A percentile compares a stretch with the other conserved stretches of the same genome.
Conservation (phyloP, 192 early-diverging fungal species). For the Rhizoclosmatium sp. region DNA sequence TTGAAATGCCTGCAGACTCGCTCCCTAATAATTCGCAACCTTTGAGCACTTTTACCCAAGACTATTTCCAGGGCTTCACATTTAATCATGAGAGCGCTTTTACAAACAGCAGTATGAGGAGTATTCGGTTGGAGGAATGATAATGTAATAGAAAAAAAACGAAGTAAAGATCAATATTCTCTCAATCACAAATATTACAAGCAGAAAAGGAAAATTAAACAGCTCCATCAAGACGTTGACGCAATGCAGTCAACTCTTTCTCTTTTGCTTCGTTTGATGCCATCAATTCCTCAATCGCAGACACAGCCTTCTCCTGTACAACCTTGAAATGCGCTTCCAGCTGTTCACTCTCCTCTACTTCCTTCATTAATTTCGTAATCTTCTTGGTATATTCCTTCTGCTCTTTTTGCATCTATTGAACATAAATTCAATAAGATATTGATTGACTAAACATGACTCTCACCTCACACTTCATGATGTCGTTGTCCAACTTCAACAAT, state of each 20-base stretch:
- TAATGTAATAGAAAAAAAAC: no score
- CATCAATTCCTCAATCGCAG: not conserved
- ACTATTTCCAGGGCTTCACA: constrained; percentile 60
- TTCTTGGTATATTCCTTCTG: not conserved
- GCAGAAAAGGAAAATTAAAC: no score
- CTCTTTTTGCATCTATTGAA: constrained; percentile 3
- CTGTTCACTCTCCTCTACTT: not conserved
- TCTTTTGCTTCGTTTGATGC: constrained; percentile 6
- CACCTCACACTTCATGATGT: constrained; percentile 11
- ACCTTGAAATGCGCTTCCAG: not conserved
- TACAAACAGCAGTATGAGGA: constrained; percentile 19
- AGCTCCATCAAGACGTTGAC: no score
- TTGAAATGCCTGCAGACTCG: constrained; percentile 56
- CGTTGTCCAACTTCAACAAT: constrained; percentile 8
- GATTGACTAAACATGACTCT: not conserved
- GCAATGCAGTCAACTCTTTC: not conserved
- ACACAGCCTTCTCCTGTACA: not conserved
- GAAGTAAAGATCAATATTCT: no score
- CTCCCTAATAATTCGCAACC: constrained; percentile 49
- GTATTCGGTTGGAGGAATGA: constrained; percentile 20
- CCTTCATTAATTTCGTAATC: not conserved
- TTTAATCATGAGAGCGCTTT: constrained; percentile 20
- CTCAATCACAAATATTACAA: no score
- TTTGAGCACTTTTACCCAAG: constrained; percentile 54
- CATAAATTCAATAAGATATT: not conserved